Base-by-base conservation (phyloP, 2,329 filamentous ascomycete genomes). In the Microsporum canis region DNA sequence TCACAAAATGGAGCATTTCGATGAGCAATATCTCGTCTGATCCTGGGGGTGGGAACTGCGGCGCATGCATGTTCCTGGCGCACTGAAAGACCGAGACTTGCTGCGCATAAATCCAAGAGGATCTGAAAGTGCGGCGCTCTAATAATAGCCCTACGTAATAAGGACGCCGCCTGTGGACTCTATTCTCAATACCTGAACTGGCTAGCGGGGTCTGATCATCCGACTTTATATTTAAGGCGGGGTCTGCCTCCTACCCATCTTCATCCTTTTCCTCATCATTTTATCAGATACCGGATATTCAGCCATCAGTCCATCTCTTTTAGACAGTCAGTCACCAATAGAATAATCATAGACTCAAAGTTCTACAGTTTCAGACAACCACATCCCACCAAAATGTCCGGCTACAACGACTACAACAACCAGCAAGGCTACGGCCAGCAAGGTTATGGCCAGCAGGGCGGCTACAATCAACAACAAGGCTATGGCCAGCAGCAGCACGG, bases 401-500 rank as follows among this genome's bases (percentile, higher is more conserved):
- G 59, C 23, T 66, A 66, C 64, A 61, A 66, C 61, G 66, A 71
- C 59, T 63, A 68, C 62, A 66, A 71, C 59, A 64, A 68, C 27
- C 62, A 65, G 29, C 67, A 69, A 53, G 66, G 69, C 62, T 63
- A 68, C 65, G 70, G 68, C 60, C 64, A 67, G 36, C 57, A 63
- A 58, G 62, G 23, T 4, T 34, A 63, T 17, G 64, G 68, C 55
- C 57, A 58, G 47, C 51, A 68, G n/a, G 63, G 62, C 55, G 57
- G 55, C 34, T 63, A 68, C 59, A 60, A 61, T 36, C 66, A 68
- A 10, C 53, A 63, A 58, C 62, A 45, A 64, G 58, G 58, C 7
- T 63, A 67, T 27, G 61, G 2, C 31, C 64, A 66, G 43, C 60
- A 63, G 41, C 43, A 53, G 51, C 36, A 43, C 6, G 45, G 45